phyloP scores from a whole-genome alignment of 2,329 filamentous ascomycete genomes.

The Tolypocladium sp. region DNA sequence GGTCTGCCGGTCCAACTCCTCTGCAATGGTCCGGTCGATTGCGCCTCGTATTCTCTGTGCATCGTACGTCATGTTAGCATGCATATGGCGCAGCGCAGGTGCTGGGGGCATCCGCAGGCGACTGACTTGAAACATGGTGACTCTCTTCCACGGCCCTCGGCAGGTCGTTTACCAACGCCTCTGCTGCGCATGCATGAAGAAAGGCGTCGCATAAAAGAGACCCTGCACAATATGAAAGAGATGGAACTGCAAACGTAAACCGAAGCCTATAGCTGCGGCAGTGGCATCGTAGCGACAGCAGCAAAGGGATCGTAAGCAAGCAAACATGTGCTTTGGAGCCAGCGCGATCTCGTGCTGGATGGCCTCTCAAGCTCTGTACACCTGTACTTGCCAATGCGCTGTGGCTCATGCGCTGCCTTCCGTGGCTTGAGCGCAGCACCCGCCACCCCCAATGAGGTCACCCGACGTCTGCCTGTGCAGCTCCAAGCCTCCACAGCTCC shows the following conservation, averaged over 20 bases:
- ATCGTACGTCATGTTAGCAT: constrained; percentile 1
- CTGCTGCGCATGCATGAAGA: not conserved
- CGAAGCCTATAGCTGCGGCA: not conserved
- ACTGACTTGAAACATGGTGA: constrained; percentile 23
- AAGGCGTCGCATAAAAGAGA: not conserved
- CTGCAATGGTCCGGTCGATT: constrained; percentile 79
- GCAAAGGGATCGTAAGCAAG: not conserved
- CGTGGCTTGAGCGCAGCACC: not conserved
- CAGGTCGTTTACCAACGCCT: not conserved
- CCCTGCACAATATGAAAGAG: not conserved
- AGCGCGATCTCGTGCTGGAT: not conserved
- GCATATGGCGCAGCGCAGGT: not conserved
- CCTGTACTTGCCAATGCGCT: not conserved
- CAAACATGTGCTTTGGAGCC: not conserved
- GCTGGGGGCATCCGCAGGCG: not conserved
- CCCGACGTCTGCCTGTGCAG: not conserved
- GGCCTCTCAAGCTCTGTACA: not conserved
- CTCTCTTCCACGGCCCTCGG: not conserved
- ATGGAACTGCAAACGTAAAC: not conserved
- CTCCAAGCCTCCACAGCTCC: not conserved
- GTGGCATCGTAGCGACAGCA: not conserved
- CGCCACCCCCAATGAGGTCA: not conserved
- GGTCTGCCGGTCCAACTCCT: constrained; percentile 74
- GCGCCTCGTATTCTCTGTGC: constrained; percentile 69
- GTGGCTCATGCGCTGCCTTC: not conserved